phyloP scores from a whole-genome alignment of 805 yeast species.

The Suhomyces pyralidae region DNA sequence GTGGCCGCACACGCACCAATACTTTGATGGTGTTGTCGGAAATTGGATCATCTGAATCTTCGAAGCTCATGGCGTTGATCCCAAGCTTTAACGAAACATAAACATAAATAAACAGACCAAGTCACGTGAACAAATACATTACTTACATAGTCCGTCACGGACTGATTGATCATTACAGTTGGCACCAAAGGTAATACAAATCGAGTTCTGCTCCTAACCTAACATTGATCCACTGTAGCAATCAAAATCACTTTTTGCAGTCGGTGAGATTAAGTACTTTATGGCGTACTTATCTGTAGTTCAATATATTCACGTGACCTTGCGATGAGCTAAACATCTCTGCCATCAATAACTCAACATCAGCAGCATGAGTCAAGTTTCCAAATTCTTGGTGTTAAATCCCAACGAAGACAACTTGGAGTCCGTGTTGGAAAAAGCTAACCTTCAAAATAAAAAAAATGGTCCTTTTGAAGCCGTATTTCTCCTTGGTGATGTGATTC shows the following conservation, averaged over 20 bases:
- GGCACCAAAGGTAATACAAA: too few species aligned
- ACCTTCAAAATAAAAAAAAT: slow-evolving; percentile 50
- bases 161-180: too few species aligned
- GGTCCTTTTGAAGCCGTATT: slow-evolving; percentile 64
- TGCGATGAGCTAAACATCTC: not conserved
- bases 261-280: too few species aligned
- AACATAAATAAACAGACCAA: not conserved
- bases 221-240: too few species aligned
- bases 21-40: slow-evolving; percentile 39
- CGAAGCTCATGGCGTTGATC: not conserved
- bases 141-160: not conserved
- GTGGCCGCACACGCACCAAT: slow-evolving; percentile 53
- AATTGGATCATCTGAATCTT: not conserved
- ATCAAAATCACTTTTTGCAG: too few species aligned
- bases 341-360: not conserved
- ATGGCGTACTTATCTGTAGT: too few species aligned
- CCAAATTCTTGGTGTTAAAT: slow-evolving; percentile 44
- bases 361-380: slow-evolving; percentile 11
- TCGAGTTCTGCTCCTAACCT: too few species aligned
- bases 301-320: not conserved
- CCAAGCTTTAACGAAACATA: not conserved
- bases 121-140: not conserved
- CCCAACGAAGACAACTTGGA: slow-evolving; percentile 42
- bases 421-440: slow-evolving; percentile 44
- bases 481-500: slow-evolving; percentile 47